phyloP scores from a whole-genome alignment of 2,329 filamentous ascomycete species.

The Metarhizium guizhouense region DNA sequence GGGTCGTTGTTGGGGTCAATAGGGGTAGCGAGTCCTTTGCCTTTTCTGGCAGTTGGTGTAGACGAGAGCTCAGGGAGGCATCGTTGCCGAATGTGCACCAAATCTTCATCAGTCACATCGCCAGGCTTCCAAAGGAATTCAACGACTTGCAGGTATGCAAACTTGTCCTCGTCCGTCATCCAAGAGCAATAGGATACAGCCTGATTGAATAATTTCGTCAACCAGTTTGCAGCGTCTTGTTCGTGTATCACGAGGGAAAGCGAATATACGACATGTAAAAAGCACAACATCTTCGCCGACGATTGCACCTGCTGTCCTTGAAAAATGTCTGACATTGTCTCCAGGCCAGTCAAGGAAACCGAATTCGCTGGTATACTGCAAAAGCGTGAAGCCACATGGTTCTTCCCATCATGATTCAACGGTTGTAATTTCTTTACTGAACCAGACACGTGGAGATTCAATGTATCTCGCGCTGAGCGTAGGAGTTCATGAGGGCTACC shows the following conservation, averaged over 20 bases:
- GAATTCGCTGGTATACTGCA: constrained; percentile 26
- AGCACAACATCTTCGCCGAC: constrained; percentile 38
- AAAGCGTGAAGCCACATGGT: constrained; percentile 31
- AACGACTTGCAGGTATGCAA: constrained; percentile 34
- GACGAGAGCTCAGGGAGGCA: constrained; percentile 10
- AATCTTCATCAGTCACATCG: constrained; percentile 19
- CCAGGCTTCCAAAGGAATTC: constrained; percentile 40
- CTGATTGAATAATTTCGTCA: constrained; percentile 35
- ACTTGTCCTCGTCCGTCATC: constrained; percentile 27
- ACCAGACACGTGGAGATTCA: constrained; percentile 35
- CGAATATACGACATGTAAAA: constrained; percentile 43
- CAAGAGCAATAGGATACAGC: constrained; percentile 33
- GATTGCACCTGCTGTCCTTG: constrained; percentile 27
- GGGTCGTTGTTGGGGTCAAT: constrained; percentile 20
- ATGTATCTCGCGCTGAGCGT: constrained; percentile 32
- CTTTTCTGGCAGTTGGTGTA: constrained; percentile 26
- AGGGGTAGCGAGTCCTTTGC: constrained; percentile 28
- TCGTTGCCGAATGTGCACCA: constrained; percentile 18
- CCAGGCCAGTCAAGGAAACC: constrained; percentile 33
- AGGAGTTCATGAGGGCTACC: constrained; percentile 26
- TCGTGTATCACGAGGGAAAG: constrained; percentile 38
- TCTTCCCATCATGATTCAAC: constrained; percentile 29
- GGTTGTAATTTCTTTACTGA: constrained; percentile 30
- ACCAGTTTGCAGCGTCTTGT: constrained; percentile 26
- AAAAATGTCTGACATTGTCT: constrained; percentile 30